Evolutionary conservation across 2,329 filamentous ascomycete species (phyloP).

Genomic region (Magnaporthiopsis poae): DNA sequence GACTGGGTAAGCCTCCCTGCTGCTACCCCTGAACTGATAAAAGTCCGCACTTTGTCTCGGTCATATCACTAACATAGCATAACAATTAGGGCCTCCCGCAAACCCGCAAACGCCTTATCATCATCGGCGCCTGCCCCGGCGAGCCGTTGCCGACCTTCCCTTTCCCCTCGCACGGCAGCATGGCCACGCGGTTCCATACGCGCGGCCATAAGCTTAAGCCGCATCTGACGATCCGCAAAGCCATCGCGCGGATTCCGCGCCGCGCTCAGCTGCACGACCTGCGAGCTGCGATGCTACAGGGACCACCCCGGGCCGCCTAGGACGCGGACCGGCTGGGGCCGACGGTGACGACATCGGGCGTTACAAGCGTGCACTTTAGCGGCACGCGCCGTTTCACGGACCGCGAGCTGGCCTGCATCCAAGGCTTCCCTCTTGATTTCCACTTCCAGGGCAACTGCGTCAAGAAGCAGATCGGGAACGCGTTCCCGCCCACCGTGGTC

Average conservation of each 20-base stretch:
- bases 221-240: slow-evolving; percentile 35
- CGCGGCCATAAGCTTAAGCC: slow-evolving; percentile 23
- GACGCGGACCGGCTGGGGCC: slow-evolving; percentile 37
- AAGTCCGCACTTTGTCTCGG: no score
- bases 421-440: slow-evolving; percentile 57
- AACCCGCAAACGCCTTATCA: slow-evolving; percentile 40
- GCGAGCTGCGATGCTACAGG: slow-evolving; percentile 14
- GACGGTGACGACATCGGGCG: slow-evolving; percentile 57
- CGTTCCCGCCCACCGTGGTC: slow-evolving; percentile 57
- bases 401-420: slow-evolving; percentile 58
- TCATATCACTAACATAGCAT: neutral
- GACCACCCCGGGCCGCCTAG: slow-evolving; percentile 28
- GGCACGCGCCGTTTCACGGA: slow-evolving; percentile 55
- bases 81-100: slow-evolving; percentile 32
- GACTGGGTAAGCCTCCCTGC: slow-evolving; percentile 26
- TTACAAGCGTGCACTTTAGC: slow-evolving; percentile 54
- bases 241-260: slow-evolving; percentile 26
- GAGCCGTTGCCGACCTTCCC: slow-evolving; percentile 61
- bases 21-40: no score
- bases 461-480: slow-evolving; percentile 66
- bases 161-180: slow-evolving; percentile 42
- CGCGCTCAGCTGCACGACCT: slow-evolving; percentile 30
- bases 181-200: slow-evolving; percentile 8
- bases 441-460: slow-evolving; percentile 40
- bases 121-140: slow-evolving; percentile 56